Conservation (phyloP, 805 yeast species). For the Clavispora fructus region DNA sequence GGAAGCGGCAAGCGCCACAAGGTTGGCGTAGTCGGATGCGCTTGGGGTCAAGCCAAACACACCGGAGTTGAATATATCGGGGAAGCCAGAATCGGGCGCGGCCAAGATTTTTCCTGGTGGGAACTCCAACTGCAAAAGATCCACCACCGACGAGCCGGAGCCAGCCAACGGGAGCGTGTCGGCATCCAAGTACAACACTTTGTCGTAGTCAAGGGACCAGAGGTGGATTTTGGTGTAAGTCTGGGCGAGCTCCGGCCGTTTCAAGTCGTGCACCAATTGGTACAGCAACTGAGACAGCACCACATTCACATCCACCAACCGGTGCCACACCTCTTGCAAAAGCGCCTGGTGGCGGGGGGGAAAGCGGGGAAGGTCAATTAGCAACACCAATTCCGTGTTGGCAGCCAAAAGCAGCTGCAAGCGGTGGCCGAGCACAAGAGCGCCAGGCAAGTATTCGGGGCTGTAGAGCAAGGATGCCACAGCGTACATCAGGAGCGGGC, state of each 20-base stretch:
- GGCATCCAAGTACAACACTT: constrained; percentile 16
- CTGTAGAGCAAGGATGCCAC: constrained; percentile 34
- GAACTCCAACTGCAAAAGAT: constrained; percentile 17
- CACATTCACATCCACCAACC: constrained; percentile 23
- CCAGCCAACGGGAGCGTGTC: constrained; percentile 15
- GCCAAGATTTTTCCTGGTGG: constrained; percentile 13
- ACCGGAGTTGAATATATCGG: constrained; percentile 18
- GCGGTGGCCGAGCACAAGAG: constrained; percentile 43
- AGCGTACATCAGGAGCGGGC: constrained; percentile 8
- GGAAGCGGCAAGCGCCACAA: constrained; percentile 26
- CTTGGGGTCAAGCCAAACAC: constrained; percentile 14
- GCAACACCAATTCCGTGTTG: constrained; percentile 22
- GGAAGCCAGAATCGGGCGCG: constrained; percentile 18
- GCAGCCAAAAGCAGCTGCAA: constrained; percentile 10
- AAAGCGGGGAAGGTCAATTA: constrained; percentile 28
- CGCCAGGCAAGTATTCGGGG: constrained; percentile 52
- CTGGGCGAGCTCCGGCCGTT: constrained; percentile 15
- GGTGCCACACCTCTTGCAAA: constrained; percentile 23
- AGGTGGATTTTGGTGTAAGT: constrained; percentile 16
- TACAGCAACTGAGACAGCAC: constrained; percentile 20
- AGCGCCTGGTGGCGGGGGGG: constrained; percentile 21
- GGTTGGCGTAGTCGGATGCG: constrained; percentile 12
- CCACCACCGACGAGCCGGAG: constrained; percentile 19
- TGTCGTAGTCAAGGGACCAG: constrained; percentile 15
- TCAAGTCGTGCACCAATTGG: constrained; percentile 28